Conservation (phyloP, 495 filamentous ascomycete genomes). For the Podospora pseudocomata region DNA sequence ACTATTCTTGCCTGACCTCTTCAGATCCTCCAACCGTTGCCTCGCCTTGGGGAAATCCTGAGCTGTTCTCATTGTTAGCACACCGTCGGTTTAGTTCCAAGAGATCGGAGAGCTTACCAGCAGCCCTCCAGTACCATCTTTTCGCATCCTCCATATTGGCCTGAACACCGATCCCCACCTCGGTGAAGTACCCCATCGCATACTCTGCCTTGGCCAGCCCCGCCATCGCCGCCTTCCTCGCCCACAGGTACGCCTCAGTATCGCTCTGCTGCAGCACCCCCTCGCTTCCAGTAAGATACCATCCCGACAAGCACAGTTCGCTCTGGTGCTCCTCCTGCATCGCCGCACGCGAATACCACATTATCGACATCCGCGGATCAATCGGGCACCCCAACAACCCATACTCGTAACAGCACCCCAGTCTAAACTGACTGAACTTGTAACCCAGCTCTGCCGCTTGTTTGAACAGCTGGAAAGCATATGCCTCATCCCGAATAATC, state of each 20-base stretch:
- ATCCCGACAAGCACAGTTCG: slow-evolving; percentile 87
- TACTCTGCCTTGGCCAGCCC: slow-evolving; percentile 91
- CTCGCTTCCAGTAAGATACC: slow-evolving; percentile 91
- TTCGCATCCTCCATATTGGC: slow-evolving; percentile 91
- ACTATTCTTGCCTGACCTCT: slow-evolving; percentile 66
- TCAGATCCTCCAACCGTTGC: slow-evolving; percentile 88
- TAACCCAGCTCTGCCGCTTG: slow-evolving; percentile 89
- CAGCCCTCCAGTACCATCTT: slow-evolving; percentile 96
- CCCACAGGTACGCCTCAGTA: slow-evolving; percentile 96
- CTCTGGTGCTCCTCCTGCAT: slow-evolving; percentile 93
- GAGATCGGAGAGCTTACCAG: slow-evolving; percentile 63
- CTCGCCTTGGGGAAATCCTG: slow-evolving; percentile 92
- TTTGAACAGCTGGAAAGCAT: slow-evolving; percentile 74
- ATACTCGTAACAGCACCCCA: slow-evolving; percentile 87
- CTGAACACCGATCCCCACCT: slow-evolving; percentile 86
- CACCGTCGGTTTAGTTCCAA: slow-evolving; percentile 1
- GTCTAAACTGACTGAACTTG: slow-evolving; percentile 88
- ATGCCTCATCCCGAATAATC: slow-evolving; percentile 73
- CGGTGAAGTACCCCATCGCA: slow-evolving; percentile 96
- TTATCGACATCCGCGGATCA: slow-evolving; percentile 77
- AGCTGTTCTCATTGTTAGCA: slow-evolving; percentile 50
- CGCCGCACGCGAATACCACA: slow-evolving; percentile 90
- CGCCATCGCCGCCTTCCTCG: slow-evolving; percentile 80
- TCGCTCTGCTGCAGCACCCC: slow-evolving; percentile 88
- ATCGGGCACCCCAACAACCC: slow-evolving; percentile 77